Conservation (phyloP, 2,329 filamentous ascomycete genomes). For the Aspergillus nomiae region DNA sequence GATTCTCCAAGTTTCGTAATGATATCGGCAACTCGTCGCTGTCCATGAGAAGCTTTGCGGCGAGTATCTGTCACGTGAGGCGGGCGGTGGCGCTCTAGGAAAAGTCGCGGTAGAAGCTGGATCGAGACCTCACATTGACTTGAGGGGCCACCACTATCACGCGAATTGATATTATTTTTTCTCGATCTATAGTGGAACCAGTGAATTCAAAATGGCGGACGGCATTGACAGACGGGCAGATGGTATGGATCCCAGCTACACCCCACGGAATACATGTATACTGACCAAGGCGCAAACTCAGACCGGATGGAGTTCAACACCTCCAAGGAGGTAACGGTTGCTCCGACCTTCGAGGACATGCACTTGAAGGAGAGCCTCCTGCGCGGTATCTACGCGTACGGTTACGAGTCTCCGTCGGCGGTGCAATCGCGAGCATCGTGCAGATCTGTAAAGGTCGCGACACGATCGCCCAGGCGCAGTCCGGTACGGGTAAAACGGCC, state of each 20-base stretch:
- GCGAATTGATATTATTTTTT: constrained; percentile 15
- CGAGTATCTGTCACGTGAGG: constrained; percentile 26
- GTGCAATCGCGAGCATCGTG: constrained; percentile 98
- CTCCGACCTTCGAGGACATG: constrained; percentile 94
- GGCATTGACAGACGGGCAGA: constrained; percentile 89
- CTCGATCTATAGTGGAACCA: constrained; percentile 9
- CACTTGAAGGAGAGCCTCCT: constrained; percentile 96
- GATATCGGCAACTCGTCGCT: constrained; percentile 11
- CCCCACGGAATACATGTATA: constrained; percentile 13
- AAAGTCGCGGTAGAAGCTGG: constrained; percentile 24
- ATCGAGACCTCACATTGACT: constrained; percentile 6
- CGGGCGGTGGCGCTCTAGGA: constrained; percentile 21
- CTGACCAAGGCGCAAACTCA: constrained; percentile 33
- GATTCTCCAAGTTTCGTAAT: background rate
- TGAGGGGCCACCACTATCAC: constrained; percentile 5
- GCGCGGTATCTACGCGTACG: constrained; percentile 96
- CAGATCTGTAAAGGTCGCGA: constrained; percentile 99
- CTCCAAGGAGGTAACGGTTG: constrained; percentile 92
- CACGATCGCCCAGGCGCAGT: constrained; percentile 97
- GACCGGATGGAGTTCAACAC: constrained; percentile 98
- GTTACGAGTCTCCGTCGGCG: constrained; percentile 96
- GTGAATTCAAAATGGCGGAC: constrained; percentile 74
- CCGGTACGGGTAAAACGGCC: constrained; percentile 93
- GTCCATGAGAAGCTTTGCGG: constrained; percentile 28
- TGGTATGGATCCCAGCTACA: constrained; percentile 37